Percentiles rank a stretch among this genome's conserved stretches.
These are phyloP conservation scores for Candida verbasci DNA, from an alignment of 805 yeast genomes.

Conservation along the genomic window DNA sequence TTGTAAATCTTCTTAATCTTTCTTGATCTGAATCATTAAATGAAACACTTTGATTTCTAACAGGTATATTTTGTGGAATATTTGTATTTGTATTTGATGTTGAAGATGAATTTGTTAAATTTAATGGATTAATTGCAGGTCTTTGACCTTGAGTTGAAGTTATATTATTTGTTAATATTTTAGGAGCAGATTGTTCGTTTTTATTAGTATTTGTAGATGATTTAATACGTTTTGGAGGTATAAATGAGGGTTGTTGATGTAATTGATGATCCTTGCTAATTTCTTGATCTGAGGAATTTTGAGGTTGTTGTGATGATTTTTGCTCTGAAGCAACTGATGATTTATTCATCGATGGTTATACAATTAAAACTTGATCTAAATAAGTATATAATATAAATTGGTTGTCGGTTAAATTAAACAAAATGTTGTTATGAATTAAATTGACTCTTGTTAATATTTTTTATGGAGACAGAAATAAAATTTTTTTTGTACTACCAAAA, in stretches of 20 bases:
- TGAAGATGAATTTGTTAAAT: neutral
- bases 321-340: constrained; percentile 19
- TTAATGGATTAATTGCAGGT: neutral
- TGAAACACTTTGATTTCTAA: constrained; percentile 21
- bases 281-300: neutral
- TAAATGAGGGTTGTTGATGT: neutral
- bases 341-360: neutral
- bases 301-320: neutral
- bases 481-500: too few relatives aligned
- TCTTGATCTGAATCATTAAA: constrained; percentile 36
- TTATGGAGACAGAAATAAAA: too few relatives aligned
- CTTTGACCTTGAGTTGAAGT: neutral
- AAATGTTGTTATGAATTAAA: too few relatives aligned
- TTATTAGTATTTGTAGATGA: neutral
- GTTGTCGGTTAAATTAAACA: too few relatives aligned
- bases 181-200: neutral
- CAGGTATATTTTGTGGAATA: neutral
- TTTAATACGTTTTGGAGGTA: constrained; percentile 1
- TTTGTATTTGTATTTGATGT: neutral
- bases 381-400: too few relatives aligned
- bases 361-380: too few relatives aligned
- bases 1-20: constrained; percentile 37
- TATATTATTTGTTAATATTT: constrained; percentile 1
- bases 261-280: neutral
- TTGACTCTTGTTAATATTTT: too few relatives aligned